A percentile compares a stretch with the other conserved stretches of the same genome.
These are phyloP conservation scores for Elongisporangium undulatum DNA, from an alignment of 352 stramenopile genomes.

Conservation along the genomic window DNA sequence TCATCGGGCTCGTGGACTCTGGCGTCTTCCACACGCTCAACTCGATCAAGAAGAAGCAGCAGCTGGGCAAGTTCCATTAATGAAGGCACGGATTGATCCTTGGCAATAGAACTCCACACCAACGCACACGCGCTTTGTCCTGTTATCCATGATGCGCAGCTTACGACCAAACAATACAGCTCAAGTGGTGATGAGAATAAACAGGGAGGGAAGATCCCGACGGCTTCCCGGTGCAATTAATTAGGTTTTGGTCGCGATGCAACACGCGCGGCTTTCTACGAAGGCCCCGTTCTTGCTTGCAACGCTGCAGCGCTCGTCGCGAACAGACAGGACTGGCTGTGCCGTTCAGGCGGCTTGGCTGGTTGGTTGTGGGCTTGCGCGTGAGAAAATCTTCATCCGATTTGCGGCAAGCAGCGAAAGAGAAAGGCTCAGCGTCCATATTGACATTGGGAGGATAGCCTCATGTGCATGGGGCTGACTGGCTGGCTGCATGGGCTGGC, in stretches of 20 bases:
- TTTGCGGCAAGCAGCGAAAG: constrained; percentile 3
- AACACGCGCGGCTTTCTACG: neutral
- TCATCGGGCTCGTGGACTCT: constrained; percentile 81
- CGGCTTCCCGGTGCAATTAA: constrained; percentile 2
- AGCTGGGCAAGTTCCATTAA: constrained; percentile 64
- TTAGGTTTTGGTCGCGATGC: neutral
- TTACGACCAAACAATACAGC: neutral
- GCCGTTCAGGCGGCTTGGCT: neutral
- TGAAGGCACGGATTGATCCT: neutral
- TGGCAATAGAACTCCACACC: too few species aligned
- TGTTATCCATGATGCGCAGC: too few species aligned
- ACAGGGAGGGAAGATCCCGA: neutral
- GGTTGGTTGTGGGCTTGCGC: neutral
- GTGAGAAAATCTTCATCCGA: constrained; percentile 8
- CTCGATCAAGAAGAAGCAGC: constrained; percentile 83
- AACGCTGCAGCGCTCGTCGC: neutral
- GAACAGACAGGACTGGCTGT: neutral
- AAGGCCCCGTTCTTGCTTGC: neutral
- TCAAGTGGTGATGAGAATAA: neutral
- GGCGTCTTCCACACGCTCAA: constrained; percentile 78
- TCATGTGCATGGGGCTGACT: too few species aligned
- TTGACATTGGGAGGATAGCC: constrained; percentile 2
- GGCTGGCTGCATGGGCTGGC: too few species aligned
- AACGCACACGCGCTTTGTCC: too few species aligned
- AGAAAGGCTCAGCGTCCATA: constrained; percentile 4